Conservation (phyloP, 176 grass and related monocot genomes). For the Neostapfia colusana region DNA sequence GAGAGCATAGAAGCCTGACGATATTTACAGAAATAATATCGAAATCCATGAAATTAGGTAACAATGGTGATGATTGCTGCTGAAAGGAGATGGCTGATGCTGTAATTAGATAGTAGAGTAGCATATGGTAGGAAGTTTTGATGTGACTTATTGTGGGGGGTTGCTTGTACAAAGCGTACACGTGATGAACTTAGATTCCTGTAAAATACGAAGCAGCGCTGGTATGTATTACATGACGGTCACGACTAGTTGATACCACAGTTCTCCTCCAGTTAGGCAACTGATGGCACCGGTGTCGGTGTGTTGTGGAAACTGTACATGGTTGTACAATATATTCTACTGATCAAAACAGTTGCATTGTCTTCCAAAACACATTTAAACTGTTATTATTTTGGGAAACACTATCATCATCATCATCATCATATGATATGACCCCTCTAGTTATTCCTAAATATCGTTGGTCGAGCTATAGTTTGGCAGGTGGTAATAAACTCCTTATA, state of each 20-base stretch:
- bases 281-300: neutral
- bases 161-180: slow-evolving; percentile 14
- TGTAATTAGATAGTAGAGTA: slow-evolving; percentile 15
- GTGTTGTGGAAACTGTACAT: neutral
- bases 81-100: no score
- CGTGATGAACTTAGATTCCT: neutral
- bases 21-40: no score
- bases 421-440: no score
- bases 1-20: neutral
- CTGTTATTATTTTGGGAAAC: no score
- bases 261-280: neutral
- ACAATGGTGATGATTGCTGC: no score
- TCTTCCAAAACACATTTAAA: no score
- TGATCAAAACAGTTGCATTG: neutral
- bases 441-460: no score
- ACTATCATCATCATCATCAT: no score
- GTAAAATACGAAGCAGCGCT: neutral
- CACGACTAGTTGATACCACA: neutral
- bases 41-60: no score
- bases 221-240: slow-evolving; percentile 14
- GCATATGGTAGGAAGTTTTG: neutral
- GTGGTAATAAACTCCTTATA: no score
- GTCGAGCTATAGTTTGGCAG: no score
- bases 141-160: neutral
- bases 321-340: neutral